Evolutionary conservation across 768 basidiomycete genomes (phyloP).

Genomic region (Boletus fagicola): DNA sequence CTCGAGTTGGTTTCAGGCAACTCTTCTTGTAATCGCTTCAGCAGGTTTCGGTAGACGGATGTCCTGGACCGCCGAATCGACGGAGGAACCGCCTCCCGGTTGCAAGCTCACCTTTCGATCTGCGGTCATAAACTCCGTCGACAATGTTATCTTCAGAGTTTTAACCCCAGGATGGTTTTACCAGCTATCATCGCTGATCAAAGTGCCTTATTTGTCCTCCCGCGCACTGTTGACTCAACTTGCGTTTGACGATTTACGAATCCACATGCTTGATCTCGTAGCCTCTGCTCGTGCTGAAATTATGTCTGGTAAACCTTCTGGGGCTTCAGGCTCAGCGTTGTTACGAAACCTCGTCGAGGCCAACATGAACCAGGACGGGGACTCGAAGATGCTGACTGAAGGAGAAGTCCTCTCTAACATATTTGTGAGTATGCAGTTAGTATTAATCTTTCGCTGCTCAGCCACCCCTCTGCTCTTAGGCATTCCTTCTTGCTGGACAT

Average conservation of each 20-base stretch:
- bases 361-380: slow-evolving; percentile 40
- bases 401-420: slow-evolving; percentile 48
- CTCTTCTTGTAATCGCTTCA: slow-evolving; percentile 40
- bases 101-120: slow-evolving; percentile 39
- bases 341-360: slow-evolving; percentile 47
- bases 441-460: neutral
- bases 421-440: slow-evolving; percentile 37
- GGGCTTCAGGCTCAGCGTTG: slow-evolving; percentile 35
- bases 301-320: slow-evolving; percentile 25
- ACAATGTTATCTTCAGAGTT: slow-evolving; percentile 29
- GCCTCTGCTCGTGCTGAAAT: slow-evolving; percentile 38
- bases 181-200: slow-evolving; percentile 18
- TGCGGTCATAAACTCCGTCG: slow-evolving; percentile 23
- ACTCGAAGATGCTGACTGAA: slow-evolving; percentile 37
- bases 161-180: slow-evolving; percentile 38
- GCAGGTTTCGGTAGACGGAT: slow-evolving; percentile 43
- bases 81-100: slow-evolving; percentile 25
- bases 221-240: slow-evolving; percentile 27
- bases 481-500: slow-evolving; percentile 50
- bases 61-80: slow-evolving; percentile 34
- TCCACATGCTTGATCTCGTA: slow-evolving; percentile 43
- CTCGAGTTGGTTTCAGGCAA: slow-evolving; percentile 19
- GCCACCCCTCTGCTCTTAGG: slow-evolving; percentile 23
- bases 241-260: slow-evolving; percentile 38
- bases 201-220: slow-evolving; percentile 39